Base-by-base conservation (phyloP, 345 rosid genomes). In the Syzygium aromaticum region DNA sequence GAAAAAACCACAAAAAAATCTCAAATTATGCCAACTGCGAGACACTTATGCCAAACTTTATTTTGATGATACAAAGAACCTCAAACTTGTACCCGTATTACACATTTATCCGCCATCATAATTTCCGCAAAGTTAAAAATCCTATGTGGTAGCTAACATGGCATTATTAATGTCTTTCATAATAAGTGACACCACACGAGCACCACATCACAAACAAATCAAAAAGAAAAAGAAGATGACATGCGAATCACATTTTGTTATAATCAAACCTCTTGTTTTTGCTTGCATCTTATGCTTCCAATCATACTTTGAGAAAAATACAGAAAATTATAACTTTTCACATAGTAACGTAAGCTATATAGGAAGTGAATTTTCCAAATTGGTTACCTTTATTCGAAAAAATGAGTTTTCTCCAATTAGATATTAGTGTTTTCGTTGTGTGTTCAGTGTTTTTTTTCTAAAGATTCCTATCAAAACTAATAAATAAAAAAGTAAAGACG, bases 21-120 rank as follows among this genome's bases (percentile, higher is more conserved):
- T n/a, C 0, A 6, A 0, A 13, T 1, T 61, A 6, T 61, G 28
- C 30, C 6, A 28, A 57, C 5, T 61, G 17, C 17, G 0, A 11
- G 8, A 15, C 4, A 0, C n/a, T 61, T 61, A 27, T 61, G 8
- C 14, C 8, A 5, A n/a, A 52, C 6, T 13, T n/a, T 61, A 23
- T 25, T 54, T 54, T 22, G 11, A 5, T 27, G 2, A 13, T 27
- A 59, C 3, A 1, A 59, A 59, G 25, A 59, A 11, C 1, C 0
- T n/a, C 46, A 59, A 61, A 61, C n/a, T 61, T n/a, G 6, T 61
- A 61, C 33, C 0, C 0, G 1, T 6, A 27, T 61, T 4, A n/a
- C 15, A n/a, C 8, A 27, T n/a, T 61, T 61, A 27, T 15, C 8
- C 8, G 13, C 3, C 0, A 1, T 57, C 28, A 25, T 2, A 57